phyloP scores from a whole-genome alignment of 352 stramenopile genomes.

The Pelagophyceae sp. region DNA sequence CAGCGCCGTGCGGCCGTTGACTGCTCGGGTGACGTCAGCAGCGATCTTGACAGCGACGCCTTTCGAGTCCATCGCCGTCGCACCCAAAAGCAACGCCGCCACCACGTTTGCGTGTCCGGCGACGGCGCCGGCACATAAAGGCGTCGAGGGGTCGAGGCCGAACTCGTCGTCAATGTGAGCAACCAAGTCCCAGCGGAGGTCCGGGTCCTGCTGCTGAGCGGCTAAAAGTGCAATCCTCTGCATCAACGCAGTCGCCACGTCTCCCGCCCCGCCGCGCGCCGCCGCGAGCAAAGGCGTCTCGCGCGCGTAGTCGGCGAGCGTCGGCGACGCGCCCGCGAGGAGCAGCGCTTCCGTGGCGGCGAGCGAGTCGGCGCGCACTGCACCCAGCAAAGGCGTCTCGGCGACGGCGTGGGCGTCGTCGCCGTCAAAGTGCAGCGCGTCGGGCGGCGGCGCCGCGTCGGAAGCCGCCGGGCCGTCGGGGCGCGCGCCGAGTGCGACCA shows the following conservation, averaged over 20 bases:
- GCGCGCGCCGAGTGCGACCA: not conserved
- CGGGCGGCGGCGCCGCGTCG: not conserved
- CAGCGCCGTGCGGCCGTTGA: not conserved
- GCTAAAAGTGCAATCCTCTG: not conserved
- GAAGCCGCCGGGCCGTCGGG: not conserved
- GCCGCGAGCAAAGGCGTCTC: not conserved
- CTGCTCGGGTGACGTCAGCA: not conserved
- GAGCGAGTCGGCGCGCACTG: not conserved
- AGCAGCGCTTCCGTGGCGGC: not conserved
- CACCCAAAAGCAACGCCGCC: not conserved
- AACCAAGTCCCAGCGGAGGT: not conserved
- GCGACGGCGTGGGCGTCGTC: not conserved
- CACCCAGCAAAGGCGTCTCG: constrained; percentile 10
- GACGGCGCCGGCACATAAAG: not conserved
- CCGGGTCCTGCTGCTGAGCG: not conserved
- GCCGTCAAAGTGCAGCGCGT: not conserved
- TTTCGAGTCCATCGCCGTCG: too few species aligned
- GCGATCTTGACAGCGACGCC: not conserved
- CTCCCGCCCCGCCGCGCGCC: not conserved
- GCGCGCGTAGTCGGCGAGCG: not conserved
- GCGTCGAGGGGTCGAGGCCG: constrained; percentile 4
- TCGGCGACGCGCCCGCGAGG: not conserved
- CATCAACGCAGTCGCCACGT: not conserved
- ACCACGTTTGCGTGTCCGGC: constrained; percentile 2
- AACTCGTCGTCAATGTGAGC: not conserved